These are phyloP conservation scores for Liquidambar formosana DNA, from an alignment of 164 flowering plant species.

Conservation along the genomic window DNA sequence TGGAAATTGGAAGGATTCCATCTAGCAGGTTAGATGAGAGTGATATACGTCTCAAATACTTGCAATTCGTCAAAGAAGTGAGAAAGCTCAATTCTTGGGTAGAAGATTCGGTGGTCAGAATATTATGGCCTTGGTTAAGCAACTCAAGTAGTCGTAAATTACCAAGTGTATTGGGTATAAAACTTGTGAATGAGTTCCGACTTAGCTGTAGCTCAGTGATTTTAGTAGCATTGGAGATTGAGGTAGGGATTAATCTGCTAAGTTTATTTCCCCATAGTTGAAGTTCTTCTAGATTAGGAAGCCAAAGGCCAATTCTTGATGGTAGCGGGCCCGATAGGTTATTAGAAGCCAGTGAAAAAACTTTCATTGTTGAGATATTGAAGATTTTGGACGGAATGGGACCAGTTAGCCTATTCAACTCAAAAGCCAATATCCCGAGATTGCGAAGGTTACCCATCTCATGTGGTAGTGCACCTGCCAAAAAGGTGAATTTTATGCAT, in stretches of 20 bases:
- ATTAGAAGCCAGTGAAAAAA: neutral
- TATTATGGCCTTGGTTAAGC: conserved; percentile 15
- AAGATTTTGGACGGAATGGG: neutral
- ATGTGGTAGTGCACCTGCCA: too few relatives aligned
- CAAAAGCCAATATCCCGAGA: neutral
- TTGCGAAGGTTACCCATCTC: too few relatives aligned
- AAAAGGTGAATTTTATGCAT: neutral
- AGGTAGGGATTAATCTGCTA: conserved; percentile 24
- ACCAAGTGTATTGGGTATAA: conserved; percentile 26
- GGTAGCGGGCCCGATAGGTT: conserved; percentile 15
- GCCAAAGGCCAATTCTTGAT: conserved; percentile 14
- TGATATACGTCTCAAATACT: conserved; percentile 6
- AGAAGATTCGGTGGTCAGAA: conserved; percentile 10
- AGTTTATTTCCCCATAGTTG: conserved; percentile 15
- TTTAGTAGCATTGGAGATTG: conserved; percentile 29
- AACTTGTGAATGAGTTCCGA: conserved; percentile 27
- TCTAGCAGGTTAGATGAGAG: conserved; percentile 20
- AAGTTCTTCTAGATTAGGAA: conserved; percentile 17
- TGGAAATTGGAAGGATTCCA: conserved; percentile 29
- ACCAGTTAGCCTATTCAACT: neutral
- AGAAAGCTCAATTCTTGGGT: conserved; percentile 17
- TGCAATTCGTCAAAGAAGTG: conserved; percentile 26
- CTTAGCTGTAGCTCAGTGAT: conserved; percentile 7
- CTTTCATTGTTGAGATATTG: neutral
- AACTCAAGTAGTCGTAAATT: conserved; percentile 15